phyloP scores from a whole-genome alignment of 768 basidiomycete species.

The Cyathus striatus region DNA sequence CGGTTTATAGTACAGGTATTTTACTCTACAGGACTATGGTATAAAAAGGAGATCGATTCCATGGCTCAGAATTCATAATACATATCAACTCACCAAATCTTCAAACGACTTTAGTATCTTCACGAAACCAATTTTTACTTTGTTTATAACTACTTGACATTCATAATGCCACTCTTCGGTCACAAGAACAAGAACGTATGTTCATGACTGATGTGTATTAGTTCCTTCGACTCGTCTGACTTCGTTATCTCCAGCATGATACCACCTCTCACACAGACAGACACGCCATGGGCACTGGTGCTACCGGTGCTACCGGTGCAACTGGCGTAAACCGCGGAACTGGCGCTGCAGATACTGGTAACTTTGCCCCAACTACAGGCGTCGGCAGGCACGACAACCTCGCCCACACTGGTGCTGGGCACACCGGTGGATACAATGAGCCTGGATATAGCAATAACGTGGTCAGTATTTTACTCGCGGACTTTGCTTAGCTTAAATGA shows the following conservation, averaged over 20 bases:
- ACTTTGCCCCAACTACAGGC: constrained; percentile 4
- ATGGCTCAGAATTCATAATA: too few species aligned
- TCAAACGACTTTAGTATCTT: neutral
- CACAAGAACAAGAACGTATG: constrained; percentile 10
- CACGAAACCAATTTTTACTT: too few species aligned
- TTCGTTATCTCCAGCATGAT: too few species aligned
- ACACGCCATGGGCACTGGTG: neutral
- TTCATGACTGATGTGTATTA: neutral
- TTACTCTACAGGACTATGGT: too few species aligned
- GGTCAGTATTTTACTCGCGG: neutral
- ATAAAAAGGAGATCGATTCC: too few species aligned
- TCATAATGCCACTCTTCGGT: constrained; percentile 25
- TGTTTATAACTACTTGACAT: too few species aligned
- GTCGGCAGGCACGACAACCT: constrained; percentile 4
- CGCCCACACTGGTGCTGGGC: constrained; percentile 5
- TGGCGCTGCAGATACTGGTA: neutral
- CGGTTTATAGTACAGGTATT: too few species aligned
- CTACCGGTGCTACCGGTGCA: constrained; percentile 3
- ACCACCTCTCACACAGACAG: neutral
- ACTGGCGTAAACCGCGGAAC: neutral
- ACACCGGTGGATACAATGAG: constrained; percentile 3
- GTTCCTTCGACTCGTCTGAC: too few species aligned
- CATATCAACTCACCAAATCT: neutral
- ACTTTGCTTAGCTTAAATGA: neutral
- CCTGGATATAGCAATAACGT: neutral